These are phyloP conservation scores for Scedosporium dehoogii DNA, from an alignment of 2,329 filamentous ascomycete species.

Conservation along the genomic window DNA sequence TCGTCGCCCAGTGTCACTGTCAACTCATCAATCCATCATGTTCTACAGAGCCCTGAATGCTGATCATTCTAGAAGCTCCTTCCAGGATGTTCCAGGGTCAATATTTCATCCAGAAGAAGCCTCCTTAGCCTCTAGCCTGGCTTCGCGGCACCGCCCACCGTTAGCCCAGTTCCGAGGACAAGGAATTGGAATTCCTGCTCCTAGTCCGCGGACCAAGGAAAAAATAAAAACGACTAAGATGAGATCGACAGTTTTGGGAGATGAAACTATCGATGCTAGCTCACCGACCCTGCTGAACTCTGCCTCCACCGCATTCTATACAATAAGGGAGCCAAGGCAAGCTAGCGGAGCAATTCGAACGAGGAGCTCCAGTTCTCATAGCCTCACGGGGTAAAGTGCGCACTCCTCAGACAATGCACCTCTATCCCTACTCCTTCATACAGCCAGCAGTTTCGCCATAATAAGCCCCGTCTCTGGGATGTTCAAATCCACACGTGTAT, in stretches of 20 bases:
- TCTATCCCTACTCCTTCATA: neutral
- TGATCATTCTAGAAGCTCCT: neutral
- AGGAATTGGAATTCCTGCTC: too few relatives aligned
- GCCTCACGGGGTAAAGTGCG: neutral
- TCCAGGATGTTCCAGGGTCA: neutral
- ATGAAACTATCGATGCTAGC: too few relatives aligned
- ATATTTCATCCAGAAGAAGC: neutral
- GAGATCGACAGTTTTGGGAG: too few relatives aligned
- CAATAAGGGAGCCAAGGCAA: neutral
- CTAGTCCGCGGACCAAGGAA: too few relatives aligned
- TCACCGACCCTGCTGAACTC: too few relatives aligned
- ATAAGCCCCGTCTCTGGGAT: neutral
- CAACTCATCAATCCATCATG: neutral
- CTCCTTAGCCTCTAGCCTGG: neutral
- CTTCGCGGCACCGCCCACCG: neutral
- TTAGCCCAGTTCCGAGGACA: too few relatives aligned
- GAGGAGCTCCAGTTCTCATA: neutral
- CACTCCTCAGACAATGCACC: neutral
- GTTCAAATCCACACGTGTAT: too few relatives aligned
- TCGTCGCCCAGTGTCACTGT: neutral
- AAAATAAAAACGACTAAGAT: too few relatives aligned
- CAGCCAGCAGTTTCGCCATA: neutral
- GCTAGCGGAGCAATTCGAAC: neutral
- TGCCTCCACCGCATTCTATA: too few relatives aligned
- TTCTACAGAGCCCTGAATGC: neutral